Base-by-base conservation (phyloP, 2,329 filamentous ascomycete species). In the Sclerotinia glacialis region DNA sequence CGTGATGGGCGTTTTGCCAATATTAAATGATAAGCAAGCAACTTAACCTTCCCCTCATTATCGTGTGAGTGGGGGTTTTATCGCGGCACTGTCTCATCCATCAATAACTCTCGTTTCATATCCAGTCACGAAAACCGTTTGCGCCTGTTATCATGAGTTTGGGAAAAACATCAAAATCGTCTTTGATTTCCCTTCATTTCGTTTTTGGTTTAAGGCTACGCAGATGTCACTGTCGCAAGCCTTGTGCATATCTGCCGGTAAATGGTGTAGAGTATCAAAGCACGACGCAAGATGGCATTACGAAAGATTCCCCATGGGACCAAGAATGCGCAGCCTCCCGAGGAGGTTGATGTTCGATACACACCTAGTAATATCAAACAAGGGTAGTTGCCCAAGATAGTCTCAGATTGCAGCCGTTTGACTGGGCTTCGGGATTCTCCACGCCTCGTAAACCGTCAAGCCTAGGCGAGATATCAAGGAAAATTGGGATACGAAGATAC, bases 321-420 rank as follows among this genome's bases (percentile, higher is more conserved):
- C 60, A 47, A 26, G 58, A 62, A 65, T 66, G 60, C 61, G 52
- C 66, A 70, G 69, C 69, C 69, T 69, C 63, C 65, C 59, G 65
- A 53, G 16, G 54, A 34, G 59, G 49, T 64, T 62, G 65, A 61
- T 49, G 65, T 69, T 62, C 56, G 44, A 53, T 67, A 47, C 64
- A 62, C 23, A 62, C 61, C 65, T 62, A 59, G 63, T 53, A 59
- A 67, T 46, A 31, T 54, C 53, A 53, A 53, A 55, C 65, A 65
- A 64, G 69, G 67, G 64, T 69, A 60, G 46, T n/a, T 46, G 54
- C 58, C 64, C 64, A 60, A 42, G 49, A 58, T 52, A 56, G 69
- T 67, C 67, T 69, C 65, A 67, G 65, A 68, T 65, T 50, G 47
- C 34, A 59, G 65, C 50, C 60, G 59, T 68, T 70, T 70, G 66